Percentiles rank a stretch among this genome's conserved stretches.
Conservation (phyloP, 2,329 filamentous ascomycete genomes). For the Lizonia empirigonia region DNA sequence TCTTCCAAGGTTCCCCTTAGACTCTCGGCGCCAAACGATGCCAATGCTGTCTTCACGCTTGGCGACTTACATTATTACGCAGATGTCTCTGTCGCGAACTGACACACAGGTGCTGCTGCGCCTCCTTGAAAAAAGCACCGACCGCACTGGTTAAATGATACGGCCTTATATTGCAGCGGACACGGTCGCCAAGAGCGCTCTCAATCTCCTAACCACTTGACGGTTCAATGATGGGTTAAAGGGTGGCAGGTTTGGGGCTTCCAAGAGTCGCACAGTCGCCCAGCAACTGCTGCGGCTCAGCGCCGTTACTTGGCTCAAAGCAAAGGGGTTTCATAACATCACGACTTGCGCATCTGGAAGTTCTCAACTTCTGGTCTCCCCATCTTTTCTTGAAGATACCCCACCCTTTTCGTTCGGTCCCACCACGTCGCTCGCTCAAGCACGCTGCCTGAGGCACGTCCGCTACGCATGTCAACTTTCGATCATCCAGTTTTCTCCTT, state of each 20-base stretch:
- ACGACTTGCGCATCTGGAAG: conserved; percentile 13
- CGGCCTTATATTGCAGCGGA: conserved; percentile 1
- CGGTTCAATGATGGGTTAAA: conserved; percentile 9
- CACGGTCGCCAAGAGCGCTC: conserved; percentile 8
- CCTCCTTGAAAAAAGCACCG: conserved; percentile 8
- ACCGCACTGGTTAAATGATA: conserved; percentile 19
- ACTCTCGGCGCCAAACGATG: conserved; percentile 9
- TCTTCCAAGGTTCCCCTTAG: conserved; percentile 3
- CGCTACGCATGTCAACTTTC: conserved; percentile 16
- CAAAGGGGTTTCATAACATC: conserved; percentile 28
- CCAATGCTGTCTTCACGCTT: conserved; percentile 19
- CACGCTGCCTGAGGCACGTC: conserved; percentile 9
- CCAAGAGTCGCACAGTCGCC: conserved; percentile 29
- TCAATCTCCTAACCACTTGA: conserved; percentile 7
- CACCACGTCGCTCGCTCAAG: conserved; percentile 19
- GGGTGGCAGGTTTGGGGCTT: conserved; percentile 8
- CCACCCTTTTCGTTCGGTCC: conserved; percentile 1
- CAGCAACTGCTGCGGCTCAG: conserved; percentile 24
- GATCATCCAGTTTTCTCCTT: background rate
- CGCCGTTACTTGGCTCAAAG: conserved; percentile 25
- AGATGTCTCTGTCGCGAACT: too few relatives aligned
- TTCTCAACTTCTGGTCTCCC: conserved; percentile 1
- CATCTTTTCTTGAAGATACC: conserved; percentile 2
- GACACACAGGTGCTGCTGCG: background rate
- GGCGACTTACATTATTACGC: conserved; percentile 25